Percentiles rank a stretch among this genome's conserved stretches.
These are phyloP conservation scores for Termitomyces sp. DNA, from an alignment of 768 basidiomycete species.

Conservation along the genomic window DNA sequence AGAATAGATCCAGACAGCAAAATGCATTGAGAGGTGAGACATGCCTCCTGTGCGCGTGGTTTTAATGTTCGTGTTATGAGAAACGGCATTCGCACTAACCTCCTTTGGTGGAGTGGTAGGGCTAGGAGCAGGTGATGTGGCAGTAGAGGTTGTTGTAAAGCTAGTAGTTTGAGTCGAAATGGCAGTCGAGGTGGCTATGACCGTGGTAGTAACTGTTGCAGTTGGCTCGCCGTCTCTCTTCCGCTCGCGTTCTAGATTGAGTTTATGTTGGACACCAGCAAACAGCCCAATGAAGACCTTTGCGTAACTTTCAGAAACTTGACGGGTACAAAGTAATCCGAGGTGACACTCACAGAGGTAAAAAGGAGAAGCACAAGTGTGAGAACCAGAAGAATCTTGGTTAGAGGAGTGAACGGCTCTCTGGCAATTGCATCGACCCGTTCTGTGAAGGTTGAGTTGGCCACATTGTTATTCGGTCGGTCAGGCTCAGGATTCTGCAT, in stretches of 20 bases:
- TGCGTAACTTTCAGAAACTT: neutral
- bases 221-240: slow-evolving; percentile 28
- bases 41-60: slow-evolving; percentile 44
- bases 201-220: slow-evolving; percentile 35
- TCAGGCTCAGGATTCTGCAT: slow-evolving; percentile 46
- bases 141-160: slow-evolving; percentile 26
- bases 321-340: neutral
- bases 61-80: slow-evolving; percentile 3
- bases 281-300: slow-evolving; percentile 90
- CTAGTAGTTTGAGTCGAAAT: slow-evolving; percentile 20
- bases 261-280: slow-evolving; percentile 79
- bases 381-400: slow-evolving; percentile 75
- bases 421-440: slow-evolving; percentile 54
- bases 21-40: slow-evolving; percentile 78
- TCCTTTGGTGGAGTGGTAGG: slow-evolving; percentile 51
- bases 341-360: slow-evolving; percentile 43
- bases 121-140: slow-evolving; percentile 40
- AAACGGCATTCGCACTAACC: slow-evolving; percentile 24
- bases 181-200: slow-evolving; percentile 29
- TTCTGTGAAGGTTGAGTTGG: slow-evolving; percentile 33
- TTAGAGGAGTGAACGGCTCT: slow-evolving; percentile 78
- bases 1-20: slow-evolving; percentile 79
- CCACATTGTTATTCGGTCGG: slow-evolving; percentile 16
- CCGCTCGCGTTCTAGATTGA: slow-evolving; percentile 43
- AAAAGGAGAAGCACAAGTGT: slow-evolving; percentile 76